Evolutionary conservation across 139 green algal species (phyloP).

Genomic region (Chlamydomonas sp.): DNA sequence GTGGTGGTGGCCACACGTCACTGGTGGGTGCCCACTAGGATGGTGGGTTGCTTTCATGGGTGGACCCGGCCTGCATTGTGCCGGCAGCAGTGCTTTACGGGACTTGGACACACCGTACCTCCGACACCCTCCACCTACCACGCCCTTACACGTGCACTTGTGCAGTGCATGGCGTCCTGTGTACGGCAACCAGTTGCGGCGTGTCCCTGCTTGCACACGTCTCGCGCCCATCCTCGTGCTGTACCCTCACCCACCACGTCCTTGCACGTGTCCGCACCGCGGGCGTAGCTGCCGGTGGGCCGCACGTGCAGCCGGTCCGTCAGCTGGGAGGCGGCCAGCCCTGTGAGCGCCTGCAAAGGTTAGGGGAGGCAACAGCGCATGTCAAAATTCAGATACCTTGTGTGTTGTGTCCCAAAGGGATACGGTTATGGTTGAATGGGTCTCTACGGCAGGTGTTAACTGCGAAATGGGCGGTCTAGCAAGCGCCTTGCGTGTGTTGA

Average conservation of each 20-base stretch:
- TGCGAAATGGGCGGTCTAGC: not conserved
- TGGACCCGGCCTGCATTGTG: not conserved
- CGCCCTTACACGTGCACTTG: no score
- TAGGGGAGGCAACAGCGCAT: not conserved
- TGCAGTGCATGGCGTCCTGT: no score
- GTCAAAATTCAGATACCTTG: not conserved
- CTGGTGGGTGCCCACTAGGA: not conserved
- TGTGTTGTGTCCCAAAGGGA: not conserved
- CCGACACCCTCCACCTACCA: no score
- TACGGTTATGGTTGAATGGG: not conserved
- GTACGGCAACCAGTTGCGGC: no score
- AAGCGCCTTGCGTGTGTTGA: not conserved
- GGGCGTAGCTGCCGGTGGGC: conserved; percentile 62
- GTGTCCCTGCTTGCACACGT: no score
- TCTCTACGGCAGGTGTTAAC: not conserved
- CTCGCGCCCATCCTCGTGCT: no score
- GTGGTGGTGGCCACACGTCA: no score
- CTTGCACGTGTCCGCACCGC: conserved; percentile 36
- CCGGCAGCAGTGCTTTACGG: no score
- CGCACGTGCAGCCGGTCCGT: conserved; percentile 53
- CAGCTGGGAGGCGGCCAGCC: not conserved
- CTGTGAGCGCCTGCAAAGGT: conserved; percentile 14
- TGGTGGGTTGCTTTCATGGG: not conserved
- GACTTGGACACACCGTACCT: no score
- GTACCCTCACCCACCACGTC: conserved; percentile 8